Evolutionary conservation across 352 stramenopile genomes (phyloP), one percentile per base, ranked within the genome.

Genomic region (Globisporangium echinulatum): DNA sequence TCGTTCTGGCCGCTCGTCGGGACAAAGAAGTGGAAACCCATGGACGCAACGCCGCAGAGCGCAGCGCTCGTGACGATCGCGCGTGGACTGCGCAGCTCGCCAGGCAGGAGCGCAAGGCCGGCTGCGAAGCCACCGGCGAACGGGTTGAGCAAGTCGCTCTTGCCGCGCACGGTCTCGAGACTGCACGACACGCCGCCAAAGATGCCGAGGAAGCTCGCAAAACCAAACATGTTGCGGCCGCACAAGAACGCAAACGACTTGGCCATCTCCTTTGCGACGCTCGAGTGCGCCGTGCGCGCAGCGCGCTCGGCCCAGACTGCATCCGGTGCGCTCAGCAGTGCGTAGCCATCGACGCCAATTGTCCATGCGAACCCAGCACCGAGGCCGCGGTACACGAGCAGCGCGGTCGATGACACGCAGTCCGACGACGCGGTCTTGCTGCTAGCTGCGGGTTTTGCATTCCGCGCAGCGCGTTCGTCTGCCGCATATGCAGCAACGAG

Each of bases 331-430:
- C 61, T 66, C 14, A 85, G 54, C 38, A 91, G 51, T 40, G 59
- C 67, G 63, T 93, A 93, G 13, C 69, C 69, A 47, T 93, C 83
- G 42, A 89, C 80, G 44, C 66, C 76, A n/a, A 93, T 67, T 4
- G 83, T 91, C 83, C 83, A 93, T 33, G 82, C 81, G 10, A 88
- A 36, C 25, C 83, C 83, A 11, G 83, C 76, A 25, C 79, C 78
- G 17, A 91, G 38, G 7, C 83, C 83, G 52, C 81, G 75, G 49
- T 72, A 80, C 48, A 89, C 60, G 37, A 90, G 70, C 59, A 86
- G 58, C 19, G 70, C 79, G 2, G 79, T 87, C 49, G 75, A 82
- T 10, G 82, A 88, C 51, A 85, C 58, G 63, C 82, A 91, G 69
- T 91, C 82, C 5, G 61, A 63, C 15, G 72, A 72, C 51, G 71